Conservation (phyloP, 2,329 filamentous ascomycete genomes). For the Aspergillus aculeatinus region DNA sequence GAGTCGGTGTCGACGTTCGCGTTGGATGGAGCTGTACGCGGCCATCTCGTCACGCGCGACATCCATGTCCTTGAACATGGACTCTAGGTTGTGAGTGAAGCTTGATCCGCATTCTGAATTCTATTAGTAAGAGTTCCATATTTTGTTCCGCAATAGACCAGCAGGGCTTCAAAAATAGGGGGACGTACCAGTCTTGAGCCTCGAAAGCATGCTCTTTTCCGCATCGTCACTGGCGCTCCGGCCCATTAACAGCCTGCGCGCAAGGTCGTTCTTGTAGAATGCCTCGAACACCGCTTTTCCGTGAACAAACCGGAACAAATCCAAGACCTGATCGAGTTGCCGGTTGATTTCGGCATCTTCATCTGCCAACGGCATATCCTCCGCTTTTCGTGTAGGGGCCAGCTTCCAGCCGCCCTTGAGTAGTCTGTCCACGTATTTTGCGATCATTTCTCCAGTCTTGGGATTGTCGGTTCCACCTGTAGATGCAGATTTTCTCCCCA, state of each 20-base stretch:
- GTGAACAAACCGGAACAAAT: constrained; percentile 94
- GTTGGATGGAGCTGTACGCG: constrained; percentile 72
- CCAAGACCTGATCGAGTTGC: constrained; percentile 87
- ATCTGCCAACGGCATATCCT: constrained; percentile 64
- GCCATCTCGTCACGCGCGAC: constrained; percentile 88
- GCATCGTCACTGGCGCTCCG: constrained; percentile 92
- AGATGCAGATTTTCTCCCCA: constrained; percentile 67
- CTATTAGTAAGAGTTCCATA: neutral
- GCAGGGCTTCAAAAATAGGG: neutral
- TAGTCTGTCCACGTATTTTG: constrained; percentile 90
- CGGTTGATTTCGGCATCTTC: constrained; percentile 90
- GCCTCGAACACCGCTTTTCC: constrained; percentile 98
- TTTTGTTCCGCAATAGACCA: constrained; percentile 4
- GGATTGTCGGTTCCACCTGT: constrained; percentile 81
- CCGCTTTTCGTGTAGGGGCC: constrained; percentile 55
- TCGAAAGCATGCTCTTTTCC: constrained; percentile 90
- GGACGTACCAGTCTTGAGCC: constrained; percentile 68
- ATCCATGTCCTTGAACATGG: constrained; percentile 99
- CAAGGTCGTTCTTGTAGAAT: constrained; percentile 98
- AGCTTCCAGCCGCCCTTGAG: constrained; percentile 79
- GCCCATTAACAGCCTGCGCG: constrained; percentile 83
- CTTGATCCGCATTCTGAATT: constrained; percentile 76
- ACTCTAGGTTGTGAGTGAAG: constrained; percentile 96
- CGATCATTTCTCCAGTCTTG: constrained; percentile 98
- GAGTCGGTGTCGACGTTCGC: constrained; percentile 58